These are phyloP conservation scores for Pholiota conissans DNA, from an alignment of 768 basidiomycete genomes.

Conservation along the genomic window DNA sequence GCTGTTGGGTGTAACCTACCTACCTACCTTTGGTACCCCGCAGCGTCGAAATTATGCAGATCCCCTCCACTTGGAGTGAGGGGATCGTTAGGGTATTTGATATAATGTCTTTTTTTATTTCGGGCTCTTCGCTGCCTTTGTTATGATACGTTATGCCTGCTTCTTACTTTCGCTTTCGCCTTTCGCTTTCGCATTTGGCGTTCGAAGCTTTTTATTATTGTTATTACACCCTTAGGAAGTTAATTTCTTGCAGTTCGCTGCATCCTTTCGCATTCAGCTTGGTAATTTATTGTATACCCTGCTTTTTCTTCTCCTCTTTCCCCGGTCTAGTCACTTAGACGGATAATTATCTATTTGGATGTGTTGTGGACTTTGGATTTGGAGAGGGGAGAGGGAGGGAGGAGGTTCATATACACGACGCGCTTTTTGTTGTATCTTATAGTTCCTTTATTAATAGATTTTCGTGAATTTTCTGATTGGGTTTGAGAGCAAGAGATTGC, in stretches of 20 bases:
- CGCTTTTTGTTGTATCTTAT: constrained; percentile 3
- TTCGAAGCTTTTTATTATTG: background rate
- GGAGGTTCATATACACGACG: background rate
- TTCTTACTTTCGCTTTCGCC: background rate
- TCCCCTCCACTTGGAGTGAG: too few relatives aligned
- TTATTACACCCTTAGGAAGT: too few relatives aligned
- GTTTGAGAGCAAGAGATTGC: background rate
- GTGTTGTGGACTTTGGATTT: background rate
- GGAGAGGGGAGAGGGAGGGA: background rate
- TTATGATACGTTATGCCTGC: too few relatives aligned
- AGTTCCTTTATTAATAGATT: constrained; percentile 1
- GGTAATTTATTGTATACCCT: too few relatives aligned
- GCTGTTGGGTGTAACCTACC: background rate
- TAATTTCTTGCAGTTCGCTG: too few relatives aligned
- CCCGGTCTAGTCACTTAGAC: too few relatives aligned
- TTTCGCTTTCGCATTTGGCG: background rate
- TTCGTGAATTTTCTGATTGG: background rate
- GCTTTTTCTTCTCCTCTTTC: too few relatives aligned
- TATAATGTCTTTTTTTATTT: background rate
- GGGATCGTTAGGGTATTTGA: background rate
- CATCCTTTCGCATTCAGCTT: too few relatives aligned
- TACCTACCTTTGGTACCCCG: background rate
- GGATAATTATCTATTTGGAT: background rate
- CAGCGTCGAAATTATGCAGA: background rate
- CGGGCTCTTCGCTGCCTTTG: background rate